phyloP scores from a whole-genome alignment of 805 yeast species.

The Priceomyces medius region DNA sequence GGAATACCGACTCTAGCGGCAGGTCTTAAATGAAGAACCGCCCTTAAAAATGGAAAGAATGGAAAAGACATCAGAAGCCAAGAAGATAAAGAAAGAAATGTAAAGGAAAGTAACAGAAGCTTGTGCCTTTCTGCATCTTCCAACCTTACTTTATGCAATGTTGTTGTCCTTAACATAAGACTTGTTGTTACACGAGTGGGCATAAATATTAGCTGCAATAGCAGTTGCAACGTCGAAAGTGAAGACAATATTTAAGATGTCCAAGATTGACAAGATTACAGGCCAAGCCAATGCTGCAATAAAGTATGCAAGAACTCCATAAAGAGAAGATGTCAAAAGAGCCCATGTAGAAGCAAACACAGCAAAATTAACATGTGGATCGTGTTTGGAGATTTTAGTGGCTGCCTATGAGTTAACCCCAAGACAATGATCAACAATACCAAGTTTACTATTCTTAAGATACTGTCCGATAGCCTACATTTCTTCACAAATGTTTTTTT shows the following conservation, averaged over 20 bases:
- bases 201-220: constrained; percentile 84
- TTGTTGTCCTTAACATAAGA: constrained; percentile 62
- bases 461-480: constrained; percentile 70
- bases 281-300: constrained; percentile 86
- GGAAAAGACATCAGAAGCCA: constrained; percentile 61
- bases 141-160: constrained; percentile 70
- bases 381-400: constrained; percentile 46
- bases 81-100: constrained; percentile 76
- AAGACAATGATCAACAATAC: constrained; percentile 72
- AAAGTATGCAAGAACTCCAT: constrained; percentile 76
- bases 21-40: constrained; percentile 39
- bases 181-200: constrained; percentile 79
- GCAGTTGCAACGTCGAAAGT: constrained; percentile 94
- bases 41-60: constrained; percentile 58
- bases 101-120: constrained; percentile 78
- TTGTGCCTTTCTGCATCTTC: constrained; percentile 95
- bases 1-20: constrained; percentile 82
- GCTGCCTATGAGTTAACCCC: constrained; percentile 86
- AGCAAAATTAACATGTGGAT: constrained; percentile 85
- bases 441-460: constrained; percentile 74
- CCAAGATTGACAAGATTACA: constrained; percentile 66
- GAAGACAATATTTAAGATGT: constrained; percentile 87
- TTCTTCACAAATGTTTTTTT: background rate
- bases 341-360: constrained; percentile 89
- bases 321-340: constrained; percentile 73